A percentile compares a stretch with the other conserved stretches of the same genome.
These are phyloP conservation scores for Saccharomyces hybrid DNA, from an alignment of 1,139 yeast species.

Conservation along the genomic window DNA sequence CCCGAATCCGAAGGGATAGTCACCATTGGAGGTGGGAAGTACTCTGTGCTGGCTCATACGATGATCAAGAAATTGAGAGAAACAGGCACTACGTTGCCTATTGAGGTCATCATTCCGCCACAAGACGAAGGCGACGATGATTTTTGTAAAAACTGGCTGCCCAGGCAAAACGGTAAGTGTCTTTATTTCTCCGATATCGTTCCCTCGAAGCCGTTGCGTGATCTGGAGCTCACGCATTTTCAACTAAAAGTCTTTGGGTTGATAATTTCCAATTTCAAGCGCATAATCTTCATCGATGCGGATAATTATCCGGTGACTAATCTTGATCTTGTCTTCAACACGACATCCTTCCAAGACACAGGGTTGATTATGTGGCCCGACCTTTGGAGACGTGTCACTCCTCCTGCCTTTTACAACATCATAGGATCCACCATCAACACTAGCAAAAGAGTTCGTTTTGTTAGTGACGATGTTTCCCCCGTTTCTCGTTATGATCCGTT, in stretches of 20 bases:
- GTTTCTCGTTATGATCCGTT: constrained; percentile 14
- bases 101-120: constrained; percentile 53
- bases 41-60: constrained; percentile 46
- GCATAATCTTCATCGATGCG: constrained; percentile 55
- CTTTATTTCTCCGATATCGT: constrained; percentile 37
- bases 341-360: constrained; percentile 30
- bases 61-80: constrained; percentile 49
- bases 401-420: constrained; percentile 52
- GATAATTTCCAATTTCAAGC: constrained; percentile 50
- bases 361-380: constrained; percentile 62
- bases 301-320: constrained; percentile 56
- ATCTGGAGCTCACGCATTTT: constrained; percentile 42
- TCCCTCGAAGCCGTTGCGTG: constrained; percentile 18
- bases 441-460: constrained; percentile 19
- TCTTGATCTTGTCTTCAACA: constrained; percentile 44
- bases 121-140: constrained; percentile 42
- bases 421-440: constrained; percentile 38
- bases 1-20: constrained; percentile 41
- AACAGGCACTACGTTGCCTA: constrained; percentile 48
- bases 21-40: constrained; percentile 55
- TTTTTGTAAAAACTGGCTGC: constrained; percentile 47
- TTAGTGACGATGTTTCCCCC: constrained; percentile 23
- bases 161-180: constrained; percentile 49
- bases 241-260: constrained; percentile 60
- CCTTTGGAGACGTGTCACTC: constrained; percentile 57